These are phyloP conservation scores for Comarum palustre DNA, from an alignment of 306 rosid genomes.

Conservation along the genomic window DNA sequence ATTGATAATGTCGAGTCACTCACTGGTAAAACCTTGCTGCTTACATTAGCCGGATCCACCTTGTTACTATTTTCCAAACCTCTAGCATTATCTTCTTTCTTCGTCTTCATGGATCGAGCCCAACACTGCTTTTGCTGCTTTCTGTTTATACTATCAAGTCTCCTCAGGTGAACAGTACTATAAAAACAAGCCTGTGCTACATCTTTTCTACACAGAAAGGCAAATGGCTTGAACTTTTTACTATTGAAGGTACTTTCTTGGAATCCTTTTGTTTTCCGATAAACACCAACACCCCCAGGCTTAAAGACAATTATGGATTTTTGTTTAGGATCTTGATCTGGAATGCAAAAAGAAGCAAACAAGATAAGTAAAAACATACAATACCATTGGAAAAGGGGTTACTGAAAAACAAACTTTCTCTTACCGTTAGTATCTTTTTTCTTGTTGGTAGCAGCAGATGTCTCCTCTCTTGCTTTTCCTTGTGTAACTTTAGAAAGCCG, in stretches of 20 bases:
- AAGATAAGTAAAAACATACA: neutral
- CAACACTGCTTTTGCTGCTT: slow-evolving; percentile 24
- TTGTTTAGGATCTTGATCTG: slow-evolving; percentile 45
- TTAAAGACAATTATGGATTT: slow-evolving; percentile 31
- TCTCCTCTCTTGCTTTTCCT: slow-evolving; percentile 37
- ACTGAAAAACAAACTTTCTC: slow-evolving; percentile 9
- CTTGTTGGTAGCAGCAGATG: slow-evolving; percentile 34
- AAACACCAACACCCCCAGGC: slow-evolving; percentile 31
- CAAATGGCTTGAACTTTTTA: slow-evolving; percentile 46
- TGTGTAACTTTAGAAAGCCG: slow-evolving; percentile 47
- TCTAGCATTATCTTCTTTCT: slow-evolving; percentile 48
- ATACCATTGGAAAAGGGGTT: neutral
- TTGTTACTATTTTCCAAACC: slow-evolving; percentile 41
- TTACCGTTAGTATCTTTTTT: slow-evolving; percentile 45
- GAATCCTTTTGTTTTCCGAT: slow-evolving; percentile 25
- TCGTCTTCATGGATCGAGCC: slow-evolving; percentile 50
- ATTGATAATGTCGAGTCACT: slow-evolving; percentile 48
- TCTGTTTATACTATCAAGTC: slow-evolving; percentile 26
- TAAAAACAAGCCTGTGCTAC: slow-evolving; percentile 49
- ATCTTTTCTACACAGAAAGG: slow-evolving; percentile 45
- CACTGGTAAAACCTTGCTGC: slow-evolving; percentile 73
- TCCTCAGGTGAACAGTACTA: slow-evolving; percentile 45
- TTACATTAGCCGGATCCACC: slow-evolving; percentile 42
- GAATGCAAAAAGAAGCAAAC: neutral
- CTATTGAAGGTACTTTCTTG: slow-evolving; percentile 32